Evolutionary conservation across 441 rosid genomes (phyloP).

Genomic region (Adansonia madagascariensis): DNA sequence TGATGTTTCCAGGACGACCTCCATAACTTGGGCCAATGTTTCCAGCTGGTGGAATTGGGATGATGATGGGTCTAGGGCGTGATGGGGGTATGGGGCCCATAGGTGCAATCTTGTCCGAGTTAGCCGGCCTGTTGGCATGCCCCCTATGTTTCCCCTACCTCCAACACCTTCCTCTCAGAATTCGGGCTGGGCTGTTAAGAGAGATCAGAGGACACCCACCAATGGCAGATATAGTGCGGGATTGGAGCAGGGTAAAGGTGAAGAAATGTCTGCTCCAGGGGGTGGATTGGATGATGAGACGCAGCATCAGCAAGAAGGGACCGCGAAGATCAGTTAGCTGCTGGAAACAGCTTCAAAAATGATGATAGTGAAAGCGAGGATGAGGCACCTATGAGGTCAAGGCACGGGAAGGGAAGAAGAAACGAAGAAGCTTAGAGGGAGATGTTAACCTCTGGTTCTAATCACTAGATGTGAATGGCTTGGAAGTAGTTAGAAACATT

Average conservation of each 20-base stretch:
- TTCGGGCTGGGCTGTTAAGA: slow-evolving; percentile 47
- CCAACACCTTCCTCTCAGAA: slow-evolving; percentile 48
- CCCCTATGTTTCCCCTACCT: slow-evolving; percentile 49
- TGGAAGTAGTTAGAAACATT: background rate
- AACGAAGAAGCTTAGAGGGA: slow-evolving; percentile 54
- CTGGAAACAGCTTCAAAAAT: slow-evolving; percentile 58
- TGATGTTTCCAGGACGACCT: slow-evolving; percentile 97
- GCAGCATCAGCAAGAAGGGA: slow-evolving; percentile 51
- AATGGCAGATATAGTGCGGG: slow-evolving; percentile 45
- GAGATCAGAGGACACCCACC: slow-evolving; percentile 49
- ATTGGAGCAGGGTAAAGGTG: slow-evolving; percentile 50
- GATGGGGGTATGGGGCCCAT: slow-evolving; percentile 80
- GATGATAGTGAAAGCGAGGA: slow-evolving; percentile 88
- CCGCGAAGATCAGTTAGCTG: slow-evolving; percentile 63
- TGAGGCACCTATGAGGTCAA: slow-evolving; percentile 95
- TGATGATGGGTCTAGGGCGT: slow-evolving; percentile 40
- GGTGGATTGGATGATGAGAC: slow-evolving; percentile 45
- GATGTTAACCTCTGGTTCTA: slow-evolving; percentile 44
- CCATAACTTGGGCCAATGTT: slow-evolving; percentile 74
- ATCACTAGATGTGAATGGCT: slow-evolving; percentile 26
- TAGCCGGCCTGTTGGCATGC: slow-evolving; percentile 62
- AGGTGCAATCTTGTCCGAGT: slow-evolving; percentile 53
- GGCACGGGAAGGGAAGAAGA: slow-evolving; percentile 93
- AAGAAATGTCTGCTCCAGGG: slow-evolving; percentile 46
- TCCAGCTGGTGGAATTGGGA: slow-evolving; percentile 84